Conservation (phyloP, 2,329 filamentous ascomycete species). For the Neodidymelliopsis sp. region DNA sequence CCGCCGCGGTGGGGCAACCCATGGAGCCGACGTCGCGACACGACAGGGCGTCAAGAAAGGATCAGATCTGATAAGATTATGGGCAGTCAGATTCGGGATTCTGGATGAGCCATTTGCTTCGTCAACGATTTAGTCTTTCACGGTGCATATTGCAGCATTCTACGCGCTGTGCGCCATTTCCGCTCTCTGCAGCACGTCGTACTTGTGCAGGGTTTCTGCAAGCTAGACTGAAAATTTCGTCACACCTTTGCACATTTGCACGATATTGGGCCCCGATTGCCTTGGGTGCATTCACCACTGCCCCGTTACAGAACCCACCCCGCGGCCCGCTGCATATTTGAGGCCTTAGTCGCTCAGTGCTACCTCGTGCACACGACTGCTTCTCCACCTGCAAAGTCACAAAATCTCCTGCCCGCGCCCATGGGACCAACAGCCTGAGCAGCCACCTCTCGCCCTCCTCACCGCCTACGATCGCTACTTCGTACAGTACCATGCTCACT, state of each 20-base stretch:
- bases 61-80: constrained; percentile 41
- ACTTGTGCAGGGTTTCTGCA: constrained; percentile 29
- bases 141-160: constrained; percentile 19
- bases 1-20: constrained; percentile 17
- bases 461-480: constrained; percentile 40
- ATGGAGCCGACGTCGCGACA: constrained; percentile 6
- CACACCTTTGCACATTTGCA: constrained; percentile 20
- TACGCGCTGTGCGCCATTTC: constrained; percentile 26
- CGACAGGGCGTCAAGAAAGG: constrained; percentile 18
- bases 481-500: constrained; percentile 30
- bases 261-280: constrained; percentile 36
- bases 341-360: constrained; percentile 27
- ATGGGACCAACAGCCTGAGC: constrained; percentile 31
- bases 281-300: constrained; percentile 32
- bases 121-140: constrained; percentile 22
- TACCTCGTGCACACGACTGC: constrained; percentile 24
- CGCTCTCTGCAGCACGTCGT: constrained; percentile 25
- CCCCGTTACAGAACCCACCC: constrained; percentile 28
- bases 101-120: constrained; percentile 25
- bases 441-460: constrained; percentile 37
- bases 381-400: constrained; percentile 22
- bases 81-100: background rate
- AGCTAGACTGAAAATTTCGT: constrained; percentile 40
- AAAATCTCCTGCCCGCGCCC: constrained; percentile 12
- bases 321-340: constrained; percentile 28